Evolutionary conservation across 805 yeast genomes (phyloP).

Genomic region (Komagataella pseudopastoris): DNA sequence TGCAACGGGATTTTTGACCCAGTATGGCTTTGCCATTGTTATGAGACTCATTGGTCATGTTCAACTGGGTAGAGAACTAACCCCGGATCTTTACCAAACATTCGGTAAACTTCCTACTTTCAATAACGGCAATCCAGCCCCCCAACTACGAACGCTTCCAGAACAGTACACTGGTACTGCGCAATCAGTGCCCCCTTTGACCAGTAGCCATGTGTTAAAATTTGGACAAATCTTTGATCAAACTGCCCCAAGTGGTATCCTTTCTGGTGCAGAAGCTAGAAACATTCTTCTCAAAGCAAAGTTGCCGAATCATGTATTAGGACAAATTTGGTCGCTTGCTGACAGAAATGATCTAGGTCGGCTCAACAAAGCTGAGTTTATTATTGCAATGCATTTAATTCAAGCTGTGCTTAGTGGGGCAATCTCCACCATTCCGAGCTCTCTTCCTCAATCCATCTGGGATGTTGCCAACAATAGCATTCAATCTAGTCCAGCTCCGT

Average conservation of each 20-base stretch:
- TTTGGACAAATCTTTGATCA: conserved; percentile 65
- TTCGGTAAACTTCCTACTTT: conserved; percentile 61
- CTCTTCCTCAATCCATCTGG: conserved; percentile 20
- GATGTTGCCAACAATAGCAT: conserved; percentile 9
- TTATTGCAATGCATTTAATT: conserved; percentile 90
- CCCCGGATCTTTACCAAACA: conserved; percentile 36
- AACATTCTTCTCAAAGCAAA: conserved; percentile 83
- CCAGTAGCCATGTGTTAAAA: conserved; percentile 43
- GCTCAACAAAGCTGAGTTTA: conserved; percentile 61
- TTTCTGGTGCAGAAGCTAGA: conserved; percentile 72
- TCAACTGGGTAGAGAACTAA: conserved; percentile 54
- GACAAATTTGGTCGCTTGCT: conserved; percentile 80
- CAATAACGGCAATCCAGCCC: conserved; percentile 8
- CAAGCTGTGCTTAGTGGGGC: conserved; percentile 64
- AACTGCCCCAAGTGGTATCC: conserved; percentile 37
- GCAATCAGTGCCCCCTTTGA: conserved; percentile 32
- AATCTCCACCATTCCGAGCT: conserved; percentile 35
- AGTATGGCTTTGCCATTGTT: conserved; percentile 71
- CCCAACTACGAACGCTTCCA: conserved; percentile 8
- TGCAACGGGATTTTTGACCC: conserved; percentile 74
- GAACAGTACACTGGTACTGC: conserved; percentile 9
- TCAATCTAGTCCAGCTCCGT: conserved; percentile 7
- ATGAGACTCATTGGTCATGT: conserved; percentile 82
- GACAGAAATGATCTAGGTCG: conserved; percentile 68
- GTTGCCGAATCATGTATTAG: conserved; percentile 62